A percentile compares a stretch with the other conserved stretches of the same genome.
These are phyloP conservation scores for Ceratonia siliqua DNA, from an alignment of 306 rosid genomes.

Conservation along the genomic window DNA sequence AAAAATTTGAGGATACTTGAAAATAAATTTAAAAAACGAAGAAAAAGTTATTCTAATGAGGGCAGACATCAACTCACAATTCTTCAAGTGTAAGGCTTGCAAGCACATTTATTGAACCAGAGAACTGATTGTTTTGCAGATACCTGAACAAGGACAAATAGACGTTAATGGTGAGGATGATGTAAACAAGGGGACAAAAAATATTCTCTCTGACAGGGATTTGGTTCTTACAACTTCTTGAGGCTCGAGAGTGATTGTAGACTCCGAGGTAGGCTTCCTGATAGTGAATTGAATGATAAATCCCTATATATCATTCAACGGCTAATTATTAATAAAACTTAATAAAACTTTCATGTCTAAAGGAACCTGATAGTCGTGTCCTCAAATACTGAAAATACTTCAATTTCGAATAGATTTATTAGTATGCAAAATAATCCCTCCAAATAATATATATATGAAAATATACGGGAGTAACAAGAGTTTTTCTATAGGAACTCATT, in stretches of 20 bases:
- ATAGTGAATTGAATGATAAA: conserved; percentile 73
- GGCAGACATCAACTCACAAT: conserved; percentile 55
- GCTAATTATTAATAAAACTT: conserved; percentile 11
- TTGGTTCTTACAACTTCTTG: conserved; percentile 62
- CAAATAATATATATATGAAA: neutral
- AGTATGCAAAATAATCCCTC: neutral
- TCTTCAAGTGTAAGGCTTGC: conserved; percentile 68
- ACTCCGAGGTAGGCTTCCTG: conserved; percentile 85
- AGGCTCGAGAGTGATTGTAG: conserved; percentile 66
- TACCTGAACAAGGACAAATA: conserved; percentile 51
- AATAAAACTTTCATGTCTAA: conserved; percentile 10
- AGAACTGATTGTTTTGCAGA: conserved; percentile 68
- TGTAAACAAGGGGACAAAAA: neutral
- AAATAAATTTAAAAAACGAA: neutral
- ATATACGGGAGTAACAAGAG: neutral
- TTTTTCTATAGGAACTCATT: conserved; percentile 8
- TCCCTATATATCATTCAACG: conserved; percentile 59
- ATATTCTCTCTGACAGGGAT: neutral
- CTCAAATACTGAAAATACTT: conserved; percentile 4
- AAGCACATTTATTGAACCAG: conserved; percentile 78
- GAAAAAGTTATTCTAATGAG: neutral
- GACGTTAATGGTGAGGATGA: conserved; percentile 25
- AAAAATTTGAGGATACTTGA: conserved; percentile 25
- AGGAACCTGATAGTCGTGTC: conserved; percentile 11
- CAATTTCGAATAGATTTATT: conserved; percentile 6